Evolutionary conservation across 331 rosid species (phyloP).

Genomic region (Quercus lobata): DNA sequence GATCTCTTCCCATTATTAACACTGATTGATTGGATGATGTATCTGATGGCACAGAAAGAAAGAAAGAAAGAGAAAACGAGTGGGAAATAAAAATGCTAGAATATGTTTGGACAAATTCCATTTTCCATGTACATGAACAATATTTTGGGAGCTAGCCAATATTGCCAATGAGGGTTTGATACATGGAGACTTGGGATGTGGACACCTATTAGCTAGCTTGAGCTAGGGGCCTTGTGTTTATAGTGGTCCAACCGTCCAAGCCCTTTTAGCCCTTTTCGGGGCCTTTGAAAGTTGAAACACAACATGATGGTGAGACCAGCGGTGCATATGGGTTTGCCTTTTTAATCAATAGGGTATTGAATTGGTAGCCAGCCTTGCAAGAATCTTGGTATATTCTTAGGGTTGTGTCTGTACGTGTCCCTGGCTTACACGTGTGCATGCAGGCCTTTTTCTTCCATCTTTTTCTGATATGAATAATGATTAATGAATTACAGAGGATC

Average conservation of each 20-base stretch:
- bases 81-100: slow-evolving; percentile 28
- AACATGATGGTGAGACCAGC: slow-evolving; percentile 40
- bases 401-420: slow-evolving; percentile 2
- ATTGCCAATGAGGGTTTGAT: neutral
- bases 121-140: slow-evolving; percentile 4
- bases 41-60: slow-evolving; percentile 48
- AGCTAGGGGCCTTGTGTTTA: slow-evolving; percentile 3
- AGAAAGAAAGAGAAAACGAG: neutral
- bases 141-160: neutral
- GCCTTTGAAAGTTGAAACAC: neutral
- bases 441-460: neutral
- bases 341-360: slow-evolving; percentile 14
- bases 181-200: too few relatives aligned
- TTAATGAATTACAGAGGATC: slow-evolving; percentile 19
- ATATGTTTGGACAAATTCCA: slow-evolving; percentile 47
- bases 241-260: slow-evolving; percentile 60
- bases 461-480: neutral
- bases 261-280: slow-evolving; percentile 10
- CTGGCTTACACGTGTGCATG: slow-evolving; percentile 30
- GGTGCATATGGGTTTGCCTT: slow-evolving; percentile 31
- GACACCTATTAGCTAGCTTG: neutral
- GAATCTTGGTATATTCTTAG: slow-evolving; percentile 41
- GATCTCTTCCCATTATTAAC: slow-evolving; percentile 49
- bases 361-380: slow-evolving; percentile 48
- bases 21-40: slow-evolving; percentile 53